phyloP scores from a whole-genome alignment of 805 yeast species.

The Limtongozyma cylindracea region DNA sequence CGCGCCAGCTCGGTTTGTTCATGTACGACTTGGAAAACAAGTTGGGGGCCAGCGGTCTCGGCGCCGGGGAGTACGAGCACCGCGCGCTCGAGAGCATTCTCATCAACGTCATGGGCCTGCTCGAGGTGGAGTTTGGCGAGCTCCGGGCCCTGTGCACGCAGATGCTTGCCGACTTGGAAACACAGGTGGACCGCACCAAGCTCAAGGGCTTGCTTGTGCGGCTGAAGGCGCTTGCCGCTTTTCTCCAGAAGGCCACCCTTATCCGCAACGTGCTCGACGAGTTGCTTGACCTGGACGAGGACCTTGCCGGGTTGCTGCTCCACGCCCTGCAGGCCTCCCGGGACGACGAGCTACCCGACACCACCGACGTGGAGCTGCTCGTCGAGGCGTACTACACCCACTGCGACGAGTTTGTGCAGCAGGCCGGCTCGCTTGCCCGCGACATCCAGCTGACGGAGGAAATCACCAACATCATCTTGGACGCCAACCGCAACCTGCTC shows the following conservation, averaged over 20 bases:
- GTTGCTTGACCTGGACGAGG: constrained; percentile 67
- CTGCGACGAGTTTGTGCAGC: constrained; percentile 84
- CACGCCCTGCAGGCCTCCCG: constrained; percentile 15
- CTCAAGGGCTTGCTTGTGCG: constrained; percentile 48
- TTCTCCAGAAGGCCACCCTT: constrained; percentile 49
- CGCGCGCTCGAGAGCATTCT: constrained; percentile 64
- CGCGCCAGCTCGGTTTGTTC: constrained; percentile 45
- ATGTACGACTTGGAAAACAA: constrained; percentile 70
- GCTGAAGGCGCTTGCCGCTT: constrained; percentile 45
- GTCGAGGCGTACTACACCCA: constrained; percentile 77
- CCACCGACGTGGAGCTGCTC: constrained; percentile 64
- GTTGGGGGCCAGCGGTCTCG: too few species aligned
- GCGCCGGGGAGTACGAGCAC: constrained; percentile 30
- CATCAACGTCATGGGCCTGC: constrained; percentile 51
- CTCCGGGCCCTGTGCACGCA: constrained; percentile 33
- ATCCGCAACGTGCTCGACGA: constrained; percentile 71
- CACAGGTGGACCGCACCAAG: constrained; percentile 52
- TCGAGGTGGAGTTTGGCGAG: constrained; percentile 49
- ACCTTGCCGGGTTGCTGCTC: constrained; percentile 55
- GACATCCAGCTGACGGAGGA: constrained; percentile 85
- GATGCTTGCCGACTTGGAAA: constrained; percentile 48
- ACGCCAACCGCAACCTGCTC: constrained; percentile 73
- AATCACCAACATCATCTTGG: constrained; percentile 73
- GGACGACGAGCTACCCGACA: constrained; percentile 3
- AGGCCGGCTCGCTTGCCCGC: constrained; percentile 55